Evolutionary conservation across 2,329 filamentous ascomycete species (phyloP).

Genomic region (Hypoxylon sp.): DNA sequence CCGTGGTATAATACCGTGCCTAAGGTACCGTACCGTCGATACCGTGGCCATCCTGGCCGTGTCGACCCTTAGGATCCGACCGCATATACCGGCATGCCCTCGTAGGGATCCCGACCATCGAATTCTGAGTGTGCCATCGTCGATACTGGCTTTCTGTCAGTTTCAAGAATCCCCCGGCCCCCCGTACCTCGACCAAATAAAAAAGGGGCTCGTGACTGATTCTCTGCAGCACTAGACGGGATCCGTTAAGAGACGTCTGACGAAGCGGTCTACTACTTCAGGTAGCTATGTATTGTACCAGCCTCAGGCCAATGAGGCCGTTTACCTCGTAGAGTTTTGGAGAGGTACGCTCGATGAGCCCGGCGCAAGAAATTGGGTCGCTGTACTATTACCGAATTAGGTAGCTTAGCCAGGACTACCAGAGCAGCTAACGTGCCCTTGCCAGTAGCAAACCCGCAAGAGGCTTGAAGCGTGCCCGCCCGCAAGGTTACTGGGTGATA

Average conservation of each 20-base stretch:
- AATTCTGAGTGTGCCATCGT: conserved; percentile 31
- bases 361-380: conserved; percentile 17
- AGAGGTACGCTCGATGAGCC: conserved; percentile 12
- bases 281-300: no score
- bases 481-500: neutral
- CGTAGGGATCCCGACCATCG: conserved; percentile 33
- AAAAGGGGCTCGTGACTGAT: conserved; percentile 25
- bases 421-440: neutral
- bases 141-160: conserved; percentile 21
- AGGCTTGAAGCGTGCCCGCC: neutral
- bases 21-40: neutral
- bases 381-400: conserved; percentile 23
- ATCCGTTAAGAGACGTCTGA: neutral
- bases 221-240: conserved; percentile 5
- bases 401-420: conserved; percentile 17
- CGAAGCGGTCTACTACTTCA: conserved; percentile 28
- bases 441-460: conserved; percentile 1
- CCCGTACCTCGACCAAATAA: conserved; percentile 5
- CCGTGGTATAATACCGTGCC: neutral
- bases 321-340: conserved; percentile 3
- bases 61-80: conserved; percentile 10
- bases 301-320: conserved; percentile 12
- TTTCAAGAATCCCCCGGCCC: conserved; percentile 12
- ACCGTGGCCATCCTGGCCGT: neutral
- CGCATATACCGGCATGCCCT: conserved; percentile 16